These are phyloP conservation scores for Botrytis sinoallii DNA, from an alignment of 2,329 filamentous ascomycete species.

Conservation along the genomic window DNA sequence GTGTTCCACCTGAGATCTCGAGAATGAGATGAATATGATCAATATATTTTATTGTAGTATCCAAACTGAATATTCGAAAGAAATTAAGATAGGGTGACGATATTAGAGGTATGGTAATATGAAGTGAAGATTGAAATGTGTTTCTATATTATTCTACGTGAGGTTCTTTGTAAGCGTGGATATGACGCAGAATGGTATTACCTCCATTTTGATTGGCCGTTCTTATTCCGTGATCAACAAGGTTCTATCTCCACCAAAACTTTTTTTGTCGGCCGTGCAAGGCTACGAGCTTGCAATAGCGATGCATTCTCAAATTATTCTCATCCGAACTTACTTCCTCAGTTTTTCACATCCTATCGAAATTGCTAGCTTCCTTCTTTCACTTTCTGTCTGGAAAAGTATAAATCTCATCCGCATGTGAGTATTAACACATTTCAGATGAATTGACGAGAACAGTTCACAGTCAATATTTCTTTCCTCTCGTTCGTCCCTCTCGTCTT, in stretches of 20 bases:
- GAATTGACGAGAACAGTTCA: background rate
- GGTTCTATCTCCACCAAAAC: background rate
- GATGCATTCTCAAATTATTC: background rate
- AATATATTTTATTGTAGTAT: background rate
- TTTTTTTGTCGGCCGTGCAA: background rate
- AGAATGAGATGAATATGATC: background rate
- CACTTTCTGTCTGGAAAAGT: background rate
- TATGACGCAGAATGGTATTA: constrained; percentile 9
- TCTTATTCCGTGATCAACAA: background rate
- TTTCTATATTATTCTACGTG: background rate
- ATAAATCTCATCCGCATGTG: background rate
- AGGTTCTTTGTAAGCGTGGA: constrained; percentile 10
- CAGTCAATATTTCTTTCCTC: background rate
- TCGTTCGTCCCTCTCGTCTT: background rate
- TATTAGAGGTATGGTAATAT: background rate
- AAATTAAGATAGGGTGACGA: no score
- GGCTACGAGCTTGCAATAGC: background rate
- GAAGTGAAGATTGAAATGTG: constrained; percentile 2
- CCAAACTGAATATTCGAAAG: background rate
- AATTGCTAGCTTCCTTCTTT: background rate
- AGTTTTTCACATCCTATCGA: background rate
- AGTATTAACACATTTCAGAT: background rate
- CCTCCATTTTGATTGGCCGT: background rate
- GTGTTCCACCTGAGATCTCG: background rate
- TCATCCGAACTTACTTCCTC: background rate